phyloP scores from a whole-genome alignment of 1,284 basidiomycete genomes.

The Boletus austroedulis region DNA sequence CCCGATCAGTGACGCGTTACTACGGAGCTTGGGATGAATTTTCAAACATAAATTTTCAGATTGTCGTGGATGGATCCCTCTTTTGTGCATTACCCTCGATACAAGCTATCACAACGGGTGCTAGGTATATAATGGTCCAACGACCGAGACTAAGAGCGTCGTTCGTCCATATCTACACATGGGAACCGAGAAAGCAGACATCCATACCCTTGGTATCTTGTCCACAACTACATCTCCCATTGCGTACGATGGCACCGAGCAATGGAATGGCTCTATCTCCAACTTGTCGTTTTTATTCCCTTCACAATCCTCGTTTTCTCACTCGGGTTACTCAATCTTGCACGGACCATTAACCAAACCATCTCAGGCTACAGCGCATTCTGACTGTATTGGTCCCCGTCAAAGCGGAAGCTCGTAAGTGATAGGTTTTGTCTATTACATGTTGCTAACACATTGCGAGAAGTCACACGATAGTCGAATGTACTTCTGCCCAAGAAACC shows the following conservation, averaged over 20 bases:
- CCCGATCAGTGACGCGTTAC: no score
- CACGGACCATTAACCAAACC: not conserved
- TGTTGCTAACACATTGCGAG: not conserved
- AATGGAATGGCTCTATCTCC: not conserved
- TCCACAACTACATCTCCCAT: not conserved
- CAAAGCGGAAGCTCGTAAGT: not conserved
- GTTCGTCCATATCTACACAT: not conserved
- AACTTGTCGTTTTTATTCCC: no score
- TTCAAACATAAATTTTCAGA: no score
- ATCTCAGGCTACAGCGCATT: not conserved
- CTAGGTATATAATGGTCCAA: not conserved
- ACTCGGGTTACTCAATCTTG: not conserved
- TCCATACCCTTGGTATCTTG: not conserved
- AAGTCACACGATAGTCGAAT: not conserved
- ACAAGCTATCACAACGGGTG: not conserved
- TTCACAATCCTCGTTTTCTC: not conserved
- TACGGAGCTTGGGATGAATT: no score
- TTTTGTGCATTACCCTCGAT: not conserved
- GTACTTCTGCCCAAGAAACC: not conserved
- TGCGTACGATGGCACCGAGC: not conserved
- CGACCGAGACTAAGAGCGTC: no score
- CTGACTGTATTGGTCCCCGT: not conserved
- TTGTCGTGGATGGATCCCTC: no score
- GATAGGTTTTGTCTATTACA: no score
- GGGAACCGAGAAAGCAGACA: not conserved